Base-by-base conservation (phyloP, 2,329 filamentous ascomycete species). In the Akanthomyces uredinophilus region DNA sequence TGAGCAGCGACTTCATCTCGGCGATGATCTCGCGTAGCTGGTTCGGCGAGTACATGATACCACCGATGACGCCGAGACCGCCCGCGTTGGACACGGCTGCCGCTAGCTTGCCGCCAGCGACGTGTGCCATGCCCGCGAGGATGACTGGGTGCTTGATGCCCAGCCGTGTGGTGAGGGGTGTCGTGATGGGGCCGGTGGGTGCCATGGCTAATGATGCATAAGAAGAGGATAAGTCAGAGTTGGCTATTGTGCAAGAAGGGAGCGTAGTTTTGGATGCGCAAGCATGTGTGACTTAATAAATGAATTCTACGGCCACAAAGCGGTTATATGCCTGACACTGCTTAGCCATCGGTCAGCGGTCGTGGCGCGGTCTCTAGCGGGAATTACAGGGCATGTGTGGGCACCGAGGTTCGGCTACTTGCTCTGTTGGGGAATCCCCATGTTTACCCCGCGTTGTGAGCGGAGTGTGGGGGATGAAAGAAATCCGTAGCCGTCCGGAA, bases 101-200 rank as follows among this genome's bases (percentile, higher is more conserved):
- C 8, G 91, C 92, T 52, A 96, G 87, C 20, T 81, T 82, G 0
- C 89, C 91, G 64, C 89, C 88, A 0, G 90, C 93, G 11, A 90
- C 91, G 65, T 90, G 86, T 2, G 94, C 93, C 94, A 98, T 98
- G 70, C 94, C 94, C 39, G 94, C 94, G 22, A 97, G 90, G 67
- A 97, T 80, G 74, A 98, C 88, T 46, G 94, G 94, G 77, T 97
- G 92, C 67, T 88, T 81, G 76, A 97, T 96, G 27, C 86, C 85
- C 58, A 97, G 84, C 57, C 97, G 87, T 60, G 81, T 81, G 66
- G 89, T 93, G 43, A 96, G 83, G 2, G 91, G 90, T 13, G 92
- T 96, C 63, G 84, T 85, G 69, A 95, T 88, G 64, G 86, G 81
- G 52, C 79, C 79, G 51, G 78, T 50, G n/a, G 62, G 53, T 46